phyloP scores from a whole-genome alignment of 345 rosid genomes.

The Triadica sebifera region DNA sequence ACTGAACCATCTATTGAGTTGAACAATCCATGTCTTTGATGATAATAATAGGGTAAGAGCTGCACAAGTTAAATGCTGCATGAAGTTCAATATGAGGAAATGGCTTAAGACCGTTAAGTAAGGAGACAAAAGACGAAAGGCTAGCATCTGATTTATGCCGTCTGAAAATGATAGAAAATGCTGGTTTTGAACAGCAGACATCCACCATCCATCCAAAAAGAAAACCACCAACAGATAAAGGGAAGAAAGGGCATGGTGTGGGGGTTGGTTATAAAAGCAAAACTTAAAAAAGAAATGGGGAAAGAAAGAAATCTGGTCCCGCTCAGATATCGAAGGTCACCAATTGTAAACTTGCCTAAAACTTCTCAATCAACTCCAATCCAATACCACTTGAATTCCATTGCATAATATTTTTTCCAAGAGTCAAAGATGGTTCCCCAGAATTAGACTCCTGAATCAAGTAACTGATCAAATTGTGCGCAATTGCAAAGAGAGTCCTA shows the following conservation, averaged over 20 bases:
- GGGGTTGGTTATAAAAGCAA: not conserved
- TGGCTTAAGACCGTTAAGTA: not conserved
- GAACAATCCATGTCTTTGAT: not conserved
- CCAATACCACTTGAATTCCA: not conserved
- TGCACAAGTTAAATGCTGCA: not conserved
- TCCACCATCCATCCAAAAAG: not conserved
- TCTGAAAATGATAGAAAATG: not conserved
- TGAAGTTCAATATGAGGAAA: not conserved
- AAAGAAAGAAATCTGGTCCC: not conserved
- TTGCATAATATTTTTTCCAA: not conserved
- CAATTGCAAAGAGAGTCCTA: not conserved
- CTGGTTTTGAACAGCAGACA: not conserved
- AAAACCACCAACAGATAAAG: not conserved
- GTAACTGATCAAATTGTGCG: not conserved
- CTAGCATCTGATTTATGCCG: not conserved
- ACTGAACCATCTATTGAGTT: not conserved
- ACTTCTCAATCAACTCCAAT: not conserved
- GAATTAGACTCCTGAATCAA: not conserved
- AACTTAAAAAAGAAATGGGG: not conserved
- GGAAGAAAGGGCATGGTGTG: not conserved
- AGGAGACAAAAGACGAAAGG: not conserved
- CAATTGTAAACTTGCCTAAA: not conserved
- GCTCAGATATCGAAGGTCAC: not conserved
- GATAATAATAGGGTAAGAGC: not conserved
- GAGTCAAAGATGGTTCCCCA: not conserved